Percentiles rank a stretch among this genome's conserved stretches.
Evolutionary conservation across 78 protist species (phyloP).

Genomic region (Dictyostelium capitatum): DNA sequence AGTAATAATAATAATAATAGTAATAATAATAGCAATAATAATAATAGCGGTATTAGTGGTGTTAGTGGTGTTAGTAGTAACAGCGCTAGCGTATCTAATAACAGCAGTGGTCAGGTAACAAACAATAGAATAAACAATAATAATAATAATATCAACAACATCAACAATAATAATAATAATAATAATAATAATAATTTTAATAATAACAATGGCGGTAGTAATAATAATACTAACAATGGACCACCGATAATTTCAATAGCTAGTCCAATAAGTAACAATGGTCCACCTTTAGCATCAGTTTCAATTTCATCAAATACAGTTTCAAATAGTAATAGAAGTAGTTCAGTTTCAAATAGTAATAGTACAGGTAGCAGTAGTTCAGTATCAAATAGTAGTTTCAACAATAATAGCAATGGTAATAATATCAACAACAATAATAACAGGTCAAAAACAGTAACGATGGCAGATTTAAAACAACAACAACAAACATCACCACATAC

Average conservation of each 20-base stretch:
- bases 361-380: neutral
- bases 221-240: no score
- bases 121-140: no score
- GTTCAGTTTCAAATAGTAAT: neutral
- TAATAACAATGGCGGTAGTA: no score
- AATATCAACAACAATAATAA: neutral
- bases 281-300: neutral
- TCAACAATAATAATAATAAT: neutral
- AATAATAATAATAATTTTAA: no score
- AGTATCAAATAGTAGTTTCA: neutral
- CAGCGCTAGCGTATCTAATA: no score
- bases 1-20: conserved; percentile 12
- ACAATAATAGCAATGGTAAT: neutral
- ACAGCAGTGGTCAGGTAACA: no score
- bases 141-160: neutral
- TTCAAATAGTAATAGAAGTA: neutral
- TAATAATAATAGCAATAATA: no score
- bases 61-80: no score
- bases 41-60: neutral
- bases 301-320: neutral
- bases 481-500: conserved; percentile 4
- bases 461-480: conserved; percentile 33
- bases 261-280: neutral
- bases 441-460: conserved; percentile 36
- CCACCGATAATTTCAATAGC: no score